Conservation (phyloP, 2,329 filamentous ascomycete genomes). For the Alternaria hordeiaustralica region DNA sequence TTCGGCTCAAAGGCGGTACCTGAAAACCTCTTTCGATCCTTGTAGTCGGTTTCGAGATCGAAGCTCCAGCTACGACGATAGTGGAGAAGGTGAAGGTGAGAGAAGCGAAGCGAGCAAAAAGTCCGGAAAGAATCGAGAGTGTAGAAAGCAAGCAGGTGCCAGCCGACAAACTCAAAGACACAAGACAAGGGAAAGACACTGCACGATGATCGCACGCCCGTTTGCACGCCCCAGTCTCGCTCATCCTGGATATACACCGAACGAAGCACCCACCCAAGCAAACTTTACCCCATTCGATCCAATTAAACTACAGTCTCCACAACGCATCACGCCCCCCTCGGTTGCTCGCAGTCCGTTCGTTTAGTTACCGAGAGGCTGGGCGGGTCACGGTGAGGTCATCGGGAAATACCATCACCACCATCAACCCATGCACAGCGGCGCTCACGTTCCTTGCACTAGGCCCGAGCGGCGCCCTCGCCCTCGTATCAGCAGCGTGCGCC, state of each 20-base stretch:
- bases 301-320: neutral
- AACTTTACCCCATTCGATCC: conserved; percentile 2
- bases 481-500: neutral
- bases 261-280: conserved; percentile 1
- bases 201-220: conserved; percentile 15
- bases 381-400: conserved; percentile 14
- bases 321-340: neutral
- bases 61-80: neutral
- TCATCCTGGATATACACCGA: conserved; percentile 1
- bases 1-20: neutral
- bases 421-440: neutral
- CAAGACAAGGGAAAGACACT: neutral
- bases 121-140: neutral
- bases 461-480: neutral
- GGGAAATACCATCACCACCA: neutral
- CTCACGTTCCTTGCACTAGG: conserved; percentile 6
- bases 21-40: conserved; percentile 1
- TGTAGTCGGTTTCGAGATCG: conserved; percentile 11
- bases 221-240: conserved; percentile 12
- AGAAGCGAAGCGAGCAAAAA: conserved; percentile 1
- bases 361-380: neutral
- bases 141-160: neutral
- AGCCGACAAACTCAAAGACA: neutral
- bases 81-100: conserved; percentile 16
- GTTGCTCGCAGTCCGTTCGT: neutral